These are phyloP conservation scores for Beauveria australis DNA, from an alignment of 2,329 filamentous ascomycete genomes.

Conservation along the genomic window DNA sequence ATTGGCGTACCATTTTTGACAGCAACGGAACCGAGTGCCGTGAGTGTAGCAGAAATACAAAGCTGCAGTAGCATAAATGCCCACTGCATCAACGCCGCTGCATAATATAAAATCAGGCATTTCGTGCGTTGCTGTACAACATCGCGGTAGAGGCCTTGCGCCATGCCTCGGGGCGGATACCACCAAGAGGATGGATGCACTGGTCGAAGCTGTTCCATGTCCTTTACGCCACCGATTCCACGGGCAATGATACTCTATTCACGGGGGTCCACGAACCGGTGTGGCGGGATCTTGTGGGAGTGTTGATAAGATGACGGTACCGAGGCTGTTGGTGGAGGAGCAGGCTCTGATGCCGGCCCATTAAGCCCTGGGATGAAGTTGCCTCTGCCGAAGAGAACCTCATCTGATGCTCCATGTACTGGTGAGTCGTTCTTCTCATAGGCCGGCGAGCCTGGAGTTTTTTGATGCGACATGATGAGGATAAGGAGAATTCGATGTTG, in stretches of 20 bases:
- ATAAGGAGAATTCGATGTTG: not conserved
- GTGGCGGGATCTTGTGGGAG: constrained; percentile 15
- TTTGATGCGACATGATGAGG: not conserved
- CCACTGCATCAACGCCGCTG: constrained; percentile 36
- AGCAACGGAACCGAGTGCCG: constrained; percentile 39
- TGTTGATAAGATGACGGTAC: constrained; percentile 8
- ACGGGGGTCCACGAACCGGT: constrained; percentile 33
- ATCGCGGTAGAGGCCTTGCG: constrained; percentile 41
- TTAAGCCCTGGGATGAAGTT: not conserved
- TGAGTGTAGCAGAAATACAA: constrained; percentile 39
- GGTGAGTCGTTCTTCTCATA: not conserved
- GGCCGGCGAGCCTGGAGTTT: not conserved
- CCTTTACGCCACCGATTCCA: constrained; percentile 38
- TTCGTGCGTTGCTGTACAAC: constrained; percentile 36
- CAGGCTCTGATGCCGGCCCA: not conserved
- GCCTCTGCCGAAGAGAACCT: constrained; percentile 7
- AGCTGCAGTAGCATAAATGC: constrained; percentile 40
- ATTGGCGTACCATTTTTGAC: constrained; percentile 31
- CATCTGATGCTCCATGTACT: not conserved
- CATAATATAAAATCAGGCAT: constrained; percentile 36
- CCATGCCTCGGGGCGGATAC: constrained; percentile 41
- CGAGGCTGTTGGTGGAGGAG: not conserved
- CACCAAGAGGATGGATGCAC: constrained; percentile 33
- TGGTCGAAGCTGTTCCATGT: constrained; percentile 34
- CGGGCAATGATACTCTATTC: constrained; percentile 41